Conservation (phyloP, 495 filamentous ascomycete species). For the Tuber borchii region DNA sequence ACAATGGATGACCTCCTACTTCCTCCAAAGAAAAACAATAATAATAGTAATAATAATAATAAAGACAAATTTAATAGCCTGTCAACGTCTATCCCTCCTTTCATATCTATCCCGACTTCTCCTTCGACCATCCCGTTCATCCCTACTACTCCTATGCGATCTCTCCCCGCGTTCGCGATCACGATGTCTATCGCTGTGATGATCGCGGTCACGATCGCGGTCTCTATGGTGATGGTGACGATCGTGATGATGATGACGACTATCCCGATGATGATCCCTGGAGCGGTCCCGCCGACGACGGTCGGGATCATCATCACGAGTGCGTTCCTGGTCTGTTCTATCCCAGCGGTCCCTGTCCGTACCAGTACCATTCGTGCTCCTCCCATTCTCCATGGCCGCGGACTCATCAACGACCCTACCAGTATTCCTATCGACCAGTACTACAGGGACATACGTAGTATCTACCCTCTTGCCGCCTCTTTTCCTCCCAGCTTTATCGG, state of each 20-base stretch:
- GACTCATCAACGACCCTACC: conserved; percentile 54
- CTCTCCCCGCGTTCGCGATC: not conserved
- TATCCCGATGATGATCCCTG: not conserved
- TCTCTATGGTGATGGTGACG: not conserved
- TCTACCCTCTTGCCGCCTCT: conserved; percentile 45
- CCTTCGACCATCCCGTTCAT: not conserved
- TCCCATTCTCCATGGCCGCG: conserved; percentile 45
- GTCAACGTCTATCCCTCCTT: not conserved
- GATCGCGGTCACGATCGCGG: not conserved
- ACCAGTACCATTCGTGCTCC: conserved; percentile 28
- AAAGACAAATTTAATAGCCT: not conserved
- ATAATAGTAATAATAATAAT: not conserved
- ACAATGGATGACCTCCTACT: not conserved
- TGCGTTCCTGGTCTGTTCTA: not conserved
- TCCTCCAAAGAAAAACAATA: no score
- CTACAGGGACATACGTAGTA: conserved; percentile 59
- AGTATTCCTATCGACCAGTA: conserved; percentile 60
- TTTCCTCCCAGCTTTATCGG: conserved; percentile 51
- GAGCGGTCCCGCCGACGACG: not conserved
- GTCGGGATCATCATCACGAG: not conserved
- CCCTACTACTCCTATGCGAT: not conserved
- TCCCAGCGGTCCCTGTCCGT: not conserved
- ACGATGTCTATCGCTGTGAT: not conserved
- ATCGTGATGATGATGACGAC: not conserved
- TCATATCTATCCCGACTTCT: not conserved